Evolutionary conservation across 306 rosid genomes (phyloP), one percentile per base, ranked within the genome.

Genomic region (Rosa rugosa): DNA sequence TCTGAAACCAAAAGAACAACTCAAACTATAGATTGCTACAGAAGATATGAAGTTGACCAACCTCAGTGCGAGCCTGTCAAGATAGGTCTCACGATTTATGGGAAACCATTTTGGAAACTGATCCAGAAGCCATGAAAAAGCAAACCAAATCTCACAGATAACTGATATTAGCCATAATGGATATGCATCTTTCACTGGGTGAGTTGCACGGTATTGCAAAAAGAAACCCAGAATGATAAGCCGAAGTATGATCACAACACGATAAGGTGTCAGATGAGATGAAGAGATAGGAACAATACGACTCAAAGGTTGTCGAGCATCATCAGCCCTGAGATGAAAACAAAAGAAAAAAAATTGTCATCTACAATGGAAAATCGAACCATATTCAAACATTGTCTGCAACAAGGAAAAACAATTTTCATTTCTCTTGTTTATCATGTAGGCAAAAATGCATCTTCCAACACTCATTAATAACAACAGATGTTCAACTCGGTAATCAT

Each of bases 71-170:
- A 96, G 98, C 86, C 99, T 82, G 57, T 96, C 99, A 42, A 96
- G 91, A 86, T 82, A 96, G 76, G 99, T 96, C 93, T 96, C 99
- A 1, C 99, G 98, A 64, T 96, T 96, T 78, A 93, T 66, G 31
- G 99, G 99, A 78, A 69, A 77, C 99, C 99, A 96, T 85, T 96
- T 96, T 20, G 99, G 98, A 85, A 96, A 96, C 90, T 96, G 99
- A 96, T 96, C 99, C 86, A 96, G 83, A 71, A 96, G 87, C 99
- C 98, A 96, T 79, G 99, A 96, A 38, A 90, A 77, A 16, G 99
- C 99, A 86, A 96, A 96, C 99, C 99, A 96, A 78, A 96, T 92
- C 89, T 96, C 99, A 93, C 99, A 96, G 82, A 96, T 96, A 87
- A 96, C 91, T 76, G 99, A 96, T 79, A 85, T 90, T 83, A 96